Base-by-base conservation (phyloP, 2,329 filamentous ascomycete species). In the Didymella pomorum region DNA sequence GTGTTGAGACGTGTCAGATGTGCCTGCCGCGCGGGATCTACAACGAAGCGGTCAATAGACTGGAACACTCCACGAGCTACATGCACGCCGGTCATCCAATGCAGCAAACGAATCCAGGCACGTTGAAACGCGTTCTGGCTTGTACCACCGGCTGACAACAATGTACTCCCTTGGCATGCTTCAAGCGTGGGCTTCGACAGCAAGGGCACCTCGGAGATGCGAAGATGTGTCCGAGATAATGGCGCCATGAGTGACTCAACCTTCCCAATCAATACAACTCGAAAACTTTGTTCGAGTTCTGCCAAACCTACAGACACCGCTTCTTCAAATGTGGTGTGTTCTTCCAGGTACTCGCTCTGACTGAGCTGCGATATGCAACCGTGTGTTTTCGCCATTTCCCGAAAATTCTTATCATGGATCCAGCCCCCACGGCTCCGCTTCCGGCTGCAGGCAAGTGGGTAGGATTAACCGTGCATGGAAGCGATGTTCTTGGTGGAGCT, bases 391-490 rank as follows among this genome's bases (percentile, higher is more conserved):
- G 50, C 50, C 50, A 33, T 58, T 29, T 25, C 39, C 49, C 50
- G 41, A 58, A 58, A 58, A 29, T 26, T 58, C 56, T 58, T 58
- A 58, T 58, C 56, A 51, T 31, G 56, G 56, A 46, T 54, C 50
- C 37, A 58, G 56, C 56, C 56, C 56, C 56, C 56, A 58, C 56
- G 56, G 50, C 46, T 58, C 56, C 56, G 45, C 56, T 58, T 28
- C 50, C 56, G 56, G 45, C 50, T 54, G 50, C 50, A 50, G 33
- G 39, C 46, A 60, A 55, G 56, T 56, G 57, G 57, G 48, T 29
- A 60, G 25, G 58, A 56, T 56, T 55, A 55, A 53, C 58, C 52
- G 26, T 56, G 58, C 58, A 60, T 60, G 52, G 58, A 56, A 60
- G 58, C 52, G 58, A 60, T 60, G 47, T 60, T 31, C 52, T 52